phyloP scores from a whole-genome alignment of 1,139 yeast species.

The Geotrichum histeridarum region DNA sequence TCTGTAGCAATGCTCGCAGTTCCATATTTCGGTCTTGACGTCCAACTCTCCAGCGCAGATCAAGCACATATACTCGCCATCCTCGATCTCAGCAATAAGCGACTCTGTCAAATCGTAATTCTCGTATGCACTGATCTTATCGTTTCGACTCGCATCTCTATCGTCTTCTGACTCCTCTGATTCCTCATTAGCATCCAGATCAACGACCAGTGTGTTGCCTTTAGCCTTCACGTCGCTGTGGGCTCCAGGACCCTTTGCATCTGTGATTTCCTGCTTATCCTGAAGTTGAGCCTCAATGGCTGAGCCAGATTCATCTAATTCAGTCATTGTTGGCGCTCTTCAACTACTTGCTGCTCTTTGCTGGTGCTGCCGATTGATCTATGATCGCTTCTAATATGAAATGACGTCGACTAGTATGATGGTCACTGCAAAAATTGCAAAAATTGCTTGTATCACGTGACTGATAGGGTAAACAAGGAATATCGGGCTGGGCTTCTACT shows the following conservation, averaged over 20 bases:
- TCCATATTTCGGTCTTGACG: constrained; percentile 62
- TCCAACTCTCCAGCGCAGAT: constrained; percentile 82
- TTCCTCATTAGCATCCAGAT: constrained; percentile 6
- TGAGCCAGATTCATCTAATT: too few species aligned
- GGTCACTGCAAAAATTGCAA: too few species aligned
- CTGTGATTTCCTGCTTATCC: too few species aligned
- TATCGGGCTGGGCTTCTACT: too few species aligned
- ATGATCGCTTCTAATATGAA: too few species aligned
- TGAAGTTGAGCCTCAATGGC: too few species aligned
- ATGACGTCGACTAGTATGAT: too few species aligned
- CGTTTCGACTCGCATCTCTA: not conserved
- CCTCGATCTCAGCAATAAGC: constrained; percentile 50
- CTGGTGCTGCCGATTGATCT: too few species aligned
- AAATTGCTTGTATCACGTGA: too few species aligned
- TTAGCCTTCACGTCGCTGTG: not conserved
- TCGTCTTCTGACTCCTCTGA: not conserved
- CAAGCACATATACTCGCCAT: constrained; percentile 69
- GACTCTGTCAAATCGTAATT: constrained; percentile 32
- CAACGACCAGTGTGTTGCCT: not conserved
- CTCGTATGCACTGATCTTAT: constrained; percentile 8
- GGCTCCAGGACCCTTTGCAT: not conserved
- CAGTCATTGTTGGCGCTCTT: too few species aligned
- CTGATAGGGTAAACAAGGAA: too few species aligned
- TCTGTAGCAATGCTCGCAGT: constrained; percentile 65
- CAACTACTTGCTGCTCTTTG: too few species aligned